phyloP scores from a whole-genome alignment of 2,329 filamentous ascomycete species.

The Talaromyces albobiverticillius region DNA sequence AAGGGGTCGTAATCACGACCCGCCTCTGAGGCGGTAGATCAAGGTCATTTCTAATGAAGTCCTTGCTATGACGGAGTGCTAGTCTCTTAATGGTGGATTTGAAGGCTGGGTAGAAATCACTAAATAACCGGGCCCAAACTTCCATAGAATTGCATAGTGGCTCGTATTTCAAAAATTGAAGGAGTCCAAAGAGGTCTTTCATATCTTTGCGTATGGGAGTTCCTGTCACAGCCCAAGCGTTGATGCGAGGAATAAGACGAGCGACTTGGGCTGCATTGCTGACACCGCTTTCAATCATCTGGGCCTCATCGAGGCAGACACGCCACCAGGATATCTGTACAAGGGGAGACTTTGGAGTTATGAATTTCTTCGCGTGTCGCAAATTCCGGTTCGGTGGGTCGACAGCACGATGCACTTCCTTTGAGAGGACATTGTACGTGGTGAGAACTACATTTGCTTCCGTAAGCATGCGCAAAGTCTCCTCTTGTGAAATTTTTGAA shows the following conservation, averaged over 20 bases:
- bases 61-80: constrained; percentile 82
- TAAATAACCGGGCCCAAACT: constrained; percentile 67
- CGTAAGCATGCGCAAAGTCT: constrained; percentile 47
- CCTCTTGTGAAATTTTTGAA: constrained; percentile 32
- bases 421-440: constrained; percentile 67
- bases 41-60: constrained; percentile 73
- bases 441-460: constrained; percentile 58
- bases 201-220: constrained; percentile 83
- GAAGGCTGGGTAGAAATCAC: constrained; percentile 62
- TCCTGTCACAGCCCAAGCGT: constrained; percentile 89
- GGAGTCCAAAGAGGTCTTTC: constrained; percentile 72
- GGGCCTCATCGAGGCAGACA: constrained; percentile 66
- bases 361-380: constrained; percentile 61
- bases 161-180: constrained; percentile 76
- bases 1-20: constrained; percentile 83
- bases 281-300: constrained; percentile 90
- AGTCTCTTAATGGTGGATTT: constrained; percentile 67
- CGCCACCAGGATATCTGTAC: constrained; percentile 86
- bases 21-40: constrained; percentile 77
- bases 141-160: constrained; percentile 66
- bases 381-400: constrained; percentile 69
- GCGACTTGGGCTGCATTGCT: constrained; percentile 80
- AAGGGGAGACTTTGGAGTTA: constrained; percentile 69
- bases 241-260: constrained; percentile 72
- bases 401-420: constrained; percentile 74